These are phyloP conservation scores for Macaranga tanarius DNA, from an alignment of 441 rosid species.

Conservation along the genomic window DNA sequence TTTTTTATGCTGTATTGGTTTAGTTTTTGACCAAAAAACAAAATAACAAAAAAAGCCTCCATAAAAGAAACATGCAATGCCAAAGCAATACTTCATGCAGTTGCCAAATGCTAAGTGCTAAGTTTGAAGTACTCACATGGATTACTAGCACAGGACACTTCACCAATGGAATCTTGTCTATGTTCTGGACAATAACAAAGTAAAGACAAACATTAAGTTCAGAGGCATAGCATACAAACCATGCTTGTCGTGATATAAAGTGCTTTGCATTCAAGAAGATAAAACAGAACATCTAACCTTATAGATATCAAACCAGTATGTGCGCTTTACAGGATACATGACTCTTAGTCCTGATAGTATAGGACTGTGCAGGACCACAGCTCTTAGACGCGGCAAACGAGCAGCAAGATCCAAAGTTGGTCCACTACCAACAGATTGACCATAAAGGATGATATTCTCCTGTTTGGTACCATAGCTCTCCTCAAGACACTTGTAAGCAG, in stretches of 20 bases:
- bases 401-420: slow-evolving; percentile 94
- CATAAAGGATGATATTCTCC: slow-evolving; percentile 89
- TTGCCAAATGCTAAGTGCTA: slow-evolving; percentile 15
- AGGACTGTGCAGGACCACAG: slow-evolving; percentile 92
- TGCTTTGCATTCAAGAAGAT: not conserved
- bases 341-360: slow-evolving; percentile 95
- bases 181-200: slow-evolving; percentile 56
- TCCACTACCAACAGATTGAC: slow-evolving; percentile 99
- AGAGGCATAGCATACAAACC: slow-evolving; percentile 11
- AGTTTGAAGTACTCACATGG: slow-evolving; percentile 62
- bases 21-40: not conserved
- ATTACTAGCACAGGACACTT: slow-evolving; percentile 90
- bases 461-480: slow-evolving; percentile 83
- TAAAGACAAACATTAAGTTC: slow-evolving; percentile 15
- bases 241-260: not conserved
- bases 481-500: slow-evolving; percentile 88
- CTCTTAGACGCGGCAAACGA: slow-evolving; percentile 68
- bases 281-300: slow-evolving; percentile 51
- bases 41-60: slow-evolving; percentile 2
- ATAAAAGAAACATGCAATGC: not conserved
- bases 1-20: not conserved
- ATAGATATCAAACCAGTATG: slow-evolving; percentile 97
- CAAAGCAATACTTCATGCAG: slow-evolving; percentile 7
- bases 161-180: slow-evolving; percentile 91
- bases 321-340: slow-evolving; percentile 94